A percentile compares a stretch with the other conserved stretches of the same genome.
Conservation (phyloP, 73 alveolate species). For the Symbiodinium natans region DNA sequence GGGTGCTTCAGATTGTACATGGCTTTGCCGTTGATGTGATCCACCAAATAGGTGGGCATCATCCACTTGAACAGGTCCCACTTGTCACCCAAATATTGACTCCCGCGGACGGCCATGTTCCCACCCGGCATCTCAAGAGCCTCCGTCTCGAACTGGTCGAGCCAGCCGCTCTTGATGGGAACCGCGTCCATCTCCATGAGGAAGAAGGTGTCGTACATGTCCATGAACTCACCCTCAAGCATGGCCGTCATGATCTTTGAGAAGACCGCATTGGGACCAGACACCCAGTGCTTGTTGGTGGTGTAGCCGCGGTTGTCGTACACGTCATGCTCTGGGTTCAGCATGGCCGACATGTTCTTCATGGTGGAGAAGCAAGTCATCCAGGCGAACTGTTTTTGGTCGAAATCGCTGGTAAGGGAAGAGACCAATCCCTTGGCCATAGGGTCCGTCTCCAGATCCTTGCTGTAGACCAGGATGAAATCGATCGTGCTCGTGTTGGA, state of each 20-base stretch:
- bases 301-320: neutral
- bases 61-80: neutral
- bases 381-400: neutral
- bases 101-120: neutral
- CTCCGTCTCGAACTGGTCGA: conserved; percentile 6
- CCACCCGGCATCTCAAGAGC: neutral
- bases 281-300: conserved; percentile 1
- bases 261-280: neutral
- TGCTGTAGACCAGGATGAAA: neutral
- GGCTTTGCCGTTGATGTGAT: conserved; percentile 10
- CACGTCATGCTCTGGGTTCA: neutral
- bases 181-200: conserved; percentile 7
- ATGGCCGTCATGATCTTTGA: neutral
- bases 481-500: neutral
- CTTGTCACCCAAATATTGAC: conserved; percentile 1
- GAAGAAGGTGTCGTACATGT: neutral
- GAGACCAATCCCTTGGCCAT: neutral
- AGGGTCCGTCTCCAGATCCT: neutral
- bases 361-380: neutral
- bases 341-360: neutral
- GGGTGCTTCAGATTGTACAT: neutral
- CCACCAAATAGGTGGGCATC: neutral
- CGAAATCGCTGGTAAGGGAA: neutral
- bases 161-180: neutral
- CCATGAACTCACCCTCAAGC: neutral